Evolutionary conservation across 495 filamentous ascomycete genomes (phyloP), one percentile per base, ranked within the genome.

Genomic region (Tuber melanosporum): DNA sequence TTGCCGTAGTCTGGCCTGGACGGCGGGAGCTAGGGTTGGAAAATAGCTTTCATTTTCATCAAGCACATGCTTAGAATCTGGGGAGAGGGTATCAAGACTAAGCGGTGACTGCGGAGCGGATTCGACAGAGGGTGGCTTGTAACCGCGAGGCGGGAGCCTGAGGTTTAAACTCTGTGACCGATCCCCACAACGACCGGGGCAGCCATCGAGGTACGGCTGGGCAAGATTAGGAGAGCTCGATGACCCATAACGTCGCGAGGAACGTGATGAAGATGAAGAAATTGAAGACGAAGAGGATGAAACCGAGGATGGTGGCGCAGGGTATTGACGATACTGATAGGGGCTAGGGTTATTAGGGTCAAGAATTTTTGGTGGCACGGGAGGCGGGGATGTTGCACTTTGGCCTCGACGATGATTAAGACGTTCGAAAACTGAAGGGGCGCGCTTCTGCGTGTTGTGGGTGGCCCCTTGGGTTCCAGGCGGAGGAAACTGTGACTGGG

Each of bases 21-120:
- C 36, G 36, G 71, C 77, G 7, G 78, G 45, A 42, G 78, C 62
- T 39, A 73, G 77, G 2, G 73, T 76, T 14, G 78, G 79, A 44
- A 80, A 80, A 49, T 80, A 80, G 42, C 71, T 74, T 66, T 80
- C 78, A 57, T 80, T 78, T 70, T 80, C 72, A 69, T 80, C 78
- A 7, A 80, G 74, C 5, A 80, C 74, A 62, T 80, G 78, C 41
- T 80, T 80, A 36, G 78, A 80, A 36, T 80, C 78, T 22, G 78
- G 78, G 36, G 78, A 80, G 42, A 80, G 71, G 1, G 78, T 76
- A 71, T 73, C 74, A 57, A 80, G 45, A 9, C 42, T 76, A 36
- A 75, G 43, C 8, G 78, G 78, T 15, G 78, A 80, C 43, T 77
- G 71, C 0, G 78, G 78, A 9, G 57, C 78, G 42, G 77, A 79